Evolutionary conservation across 805 yeast genomes (phyloP).

Genomic region (Ogataea pilisensis): DNA sequence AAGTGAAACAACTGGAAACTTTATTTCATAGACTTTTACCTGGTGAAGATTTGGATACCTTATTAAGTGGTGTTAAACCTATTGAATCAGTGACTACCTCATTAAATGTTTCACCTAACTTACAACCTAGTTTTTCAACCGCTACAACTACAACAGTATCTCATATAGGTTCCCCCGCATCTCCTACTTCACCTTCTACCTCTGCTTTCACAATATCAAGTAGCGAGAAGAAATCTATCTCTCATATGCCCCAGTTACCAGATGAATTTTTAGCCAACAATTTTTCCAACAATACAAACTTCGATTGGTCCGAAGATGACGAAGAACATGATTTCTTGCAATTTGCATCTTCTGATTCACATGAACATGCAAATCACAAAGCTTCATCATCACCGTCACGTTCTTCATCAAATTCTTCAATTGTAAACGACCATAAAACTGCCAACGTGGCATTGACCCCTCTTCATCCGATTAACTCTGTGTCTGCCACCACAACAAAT

Average conservation of each 20-base stretch:
- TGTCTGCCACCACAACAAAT: constrained; percentile 8
- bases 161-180: constrained; percentile 4
- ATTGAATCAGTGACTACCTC: constrained; percentile 12
- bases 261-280: constrained; percentile 24
- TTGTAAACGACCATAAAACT: no score
- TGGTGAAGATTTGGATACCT: constrained; percentile 40
- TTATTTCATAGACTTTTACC: constrained; percentile 41
- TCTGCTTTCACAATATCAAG: neutral
- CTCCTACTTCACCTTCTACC: constrained; percentile 4
- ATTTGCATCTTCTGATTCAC: neutral
- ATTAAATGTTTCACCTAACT: constrained; percentile 13
- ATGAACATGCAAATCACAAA: constrained; percentile 2
- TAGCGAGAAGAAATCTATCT: constrained; percentile 1
- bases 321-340: constrained; percentile 26
- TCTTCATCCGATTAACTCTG: constrained; percentile 4
- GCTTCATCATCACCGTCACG: constrained; percentile 15
- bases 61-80: constrained; percentile 17
- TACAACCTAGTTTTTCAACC: constrained; percentile 4
- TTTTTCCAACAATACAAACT: constrained; percentile 38
- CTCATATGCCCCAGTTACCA: constrained; percentile 21
- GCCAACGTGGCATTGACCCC: constrained; percentile 14
- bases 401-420: no score
- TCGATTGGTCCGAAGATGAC: constrained; percentile 58
- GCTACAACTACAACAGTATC: neutral
- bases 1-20: constrained; percentile 44